Evolutionary conservation across 352 stramenopile species (phyloP).

Genomic region (Phytopythium oedochilum): DNA sequence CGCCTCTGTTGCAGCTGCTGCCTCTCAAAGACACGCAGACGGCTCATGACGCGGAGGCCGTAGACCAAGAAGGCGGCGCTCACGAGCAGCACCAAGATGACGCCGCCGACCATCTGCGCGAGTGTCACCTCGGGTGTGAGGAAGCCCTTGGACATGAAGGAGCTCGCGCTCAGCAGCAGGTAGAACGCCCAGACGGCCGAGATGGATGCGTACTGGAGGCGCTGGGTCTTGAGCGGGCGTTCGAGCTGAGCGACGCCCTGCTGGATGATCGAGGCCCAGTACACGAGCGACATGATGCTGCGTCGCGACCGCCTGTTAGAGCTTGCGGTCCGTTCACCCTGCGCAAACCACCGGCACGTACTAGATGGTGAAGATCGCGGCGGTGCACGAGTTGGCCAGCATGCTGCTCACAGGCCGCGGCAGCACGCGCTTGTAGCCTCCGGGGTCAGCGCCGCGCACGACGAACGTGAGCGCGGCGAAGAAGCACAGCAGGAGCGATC

Average conservation of each 20-base stretch:
- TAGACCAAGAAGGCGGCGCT: slow-evolving; percentile 23
- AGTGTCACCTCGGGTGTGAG: slow-evolving; percentile 15
- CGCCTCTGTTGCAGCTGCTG: slow-evolving; percentile 10
- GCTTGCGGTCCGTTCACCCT: too few species aligned
- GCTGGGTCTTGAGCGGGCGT: slow-evolving; percentile 21
- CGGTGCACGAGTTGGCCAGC: slow-evolving; percentile 54
- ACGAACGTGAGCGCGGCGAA: slow-evolving; percentile 49
- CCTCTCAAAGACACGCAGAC: slow-evolving; percentile 18
- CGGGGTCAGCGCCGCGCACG: slow-evolving; percentile 45
- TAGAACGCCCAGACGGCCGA: slow-evolving; percentile 34
- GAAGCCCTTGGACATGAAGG: slow-evolving; percentile 34
- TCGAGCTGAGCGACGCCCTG: slow-evolving; percentile 24
- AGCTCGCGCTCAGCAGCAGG: slow-evolving; percentile 17
- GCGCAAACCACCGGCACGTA: too few species aligned
- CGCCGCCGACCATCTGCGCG: slow-evolving; percentile 22
- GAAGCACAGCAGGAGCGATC: slow-evolving; percentile 43
- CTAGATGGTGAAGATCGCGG: slow-evolving; percentile 54
- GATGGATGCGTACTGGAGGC: slow-evolving; percentile 24
- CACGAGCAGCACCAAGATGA: slow-evolving; percentile 15
- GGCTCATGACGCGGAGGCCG: slow-evolving; percentile 16
- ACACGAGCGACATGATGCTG: slow-evolving; percentile 47
- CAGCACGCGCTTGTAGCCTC: slow-evolving; percentile 42
- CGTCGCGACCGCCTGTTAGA: too few species aligned
- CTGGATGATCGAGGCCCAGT: slow-evolving; percentile 59
- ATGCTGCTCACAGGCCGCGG: slow-evolving; percentile 35